Base-by-base conservation (phyloP, 441 rosid species). In the Eruca vesicaria region DNA sequence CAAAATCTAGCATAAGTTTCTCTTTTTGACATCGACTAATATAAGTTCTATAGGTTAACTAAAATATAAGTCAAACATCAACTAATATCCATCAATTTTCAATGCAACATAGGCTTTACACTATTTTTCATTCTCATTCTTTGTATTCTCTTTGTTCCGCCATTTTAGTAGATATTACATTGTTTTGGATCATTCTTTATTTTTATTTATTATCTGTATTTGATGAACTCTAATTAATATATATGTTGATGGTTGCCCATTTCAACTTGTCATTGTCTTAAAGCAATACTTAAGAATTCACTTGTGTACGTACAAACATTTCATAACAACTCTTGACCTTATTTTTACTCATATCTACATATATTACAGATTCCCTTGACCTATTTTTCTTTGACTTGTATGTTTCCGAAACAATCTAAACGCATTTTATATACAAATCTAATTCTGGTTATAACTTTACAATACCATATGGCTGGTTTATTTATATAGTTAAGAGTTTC, bases 31-130 rank as follows among this genome's bases (percentile, higher is more conserved):
- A 28, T 28, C 31, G 4, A 28, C 31, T 4, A 28, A 28, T 28
- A 2, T 5, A 5, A 28, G 6, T 28, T 28, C 31, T 28, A 28
- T 31, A 31, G 33, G 33, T 5, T 31, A 2, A 31, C 33, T 31
- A 50, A 55, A 18, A 71, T 21, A 71, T 20, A 48, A 61, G 75
- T 50, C 62, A 32, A 71, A 20, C 15, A 10, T 15, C 61, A 48
- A 21, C 76, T 63, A 72, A 31, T 11, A 41, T 36, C 45, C 70
- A 64, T 72, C 53, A 38, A 26, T 10, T 55, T 64, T 10, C 69
- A 63, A 35, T 71, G 23, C 6, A 50, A 45, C 62, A 6, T 12
- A 43, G 38, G 41, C 59, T 43, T 29, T 19, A 48, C 6, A 31
- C 0, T 52, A 10, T 52, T 23, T 21, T 56, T 29, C 21, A 31